Evolutionary conservation across 2,329 filamentous ascomycete species (phyloP).

Genomic region (Fusarium anguioides): DNA sequence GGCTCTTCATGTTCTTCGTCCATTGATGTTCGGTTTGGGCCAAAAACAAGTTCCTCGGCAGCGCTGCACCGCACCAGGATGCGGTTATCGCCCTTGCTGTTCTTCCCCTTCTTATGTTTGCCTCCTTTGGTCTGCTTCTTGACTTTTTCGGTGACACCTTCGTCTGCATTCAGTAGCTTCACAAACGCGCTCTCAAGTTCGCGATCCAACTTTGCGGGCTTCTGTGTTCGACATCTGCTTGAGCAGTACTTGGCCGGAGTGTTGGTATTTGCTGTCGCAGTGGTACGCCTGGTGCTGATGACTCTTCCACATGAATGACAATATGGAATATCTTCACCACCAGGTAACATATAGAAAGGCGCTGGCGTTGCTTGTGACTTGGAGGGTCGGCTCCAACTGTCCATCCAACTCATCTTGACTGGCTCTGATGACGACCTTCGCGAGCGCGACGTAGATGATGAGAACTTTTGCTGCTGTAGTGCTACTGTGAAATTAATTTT

Average conservation of each 20-base stretch:
- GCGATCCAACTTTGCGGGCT: slow-evolving; percentile 61
- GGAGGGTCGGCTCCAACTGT: slow-evolving; percentile 54
- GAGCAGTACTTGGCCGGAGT: slow-evolving; percentile 65
- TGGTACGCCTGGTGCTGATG: slow-evolving; percentile 55
- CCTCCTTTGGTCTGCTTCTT: slow-evolving; percentile 50
- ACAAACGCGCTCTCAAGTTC: slow-evolving; percentile 64
- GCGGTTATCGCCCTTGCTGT: slow-evolving; percentile 49
- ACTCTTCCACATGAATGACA: slow-evolving; percentile 68
- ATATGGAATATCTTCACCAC: slow-evolving; percentile 62
- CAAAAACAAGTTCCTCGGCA: slow-evolving; percentile 31
- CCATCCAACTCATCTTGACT: slow-evolving; percentile 55
- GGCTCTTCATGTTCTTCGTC: background rate
- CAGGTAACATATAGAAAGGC: slow-evolving; percentile 63
- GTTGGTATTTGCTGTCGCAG: slow-evolving; percentile 39
- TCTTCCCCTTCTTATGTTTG: slow-evolving; percentile 54
- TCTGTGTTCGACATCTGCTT: slow-evolving; percentile 62
- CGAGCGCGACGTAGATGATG: background rate
- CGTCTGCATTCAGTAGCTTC: slow-evolving; percentile 43
- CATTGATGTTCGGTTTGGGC: background rate
- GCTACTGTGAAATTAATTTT: rapidly evolving
- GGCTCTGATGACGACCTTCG: background rate
- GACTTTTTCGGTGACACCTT: background rate
- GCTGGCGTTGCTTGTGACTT: slow-evolving; percentile 59
- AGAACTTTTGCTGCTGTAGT: background rate
- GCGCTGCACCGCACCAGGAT: slow-evolving; percentile 22